A percentile compares a stretch with the other conserved stretches of the same genome.
Evolutionary conservation across 495 filamentous ascomycete species (phyloP).

Genomic region (Filosporella fistucella): DNA sequence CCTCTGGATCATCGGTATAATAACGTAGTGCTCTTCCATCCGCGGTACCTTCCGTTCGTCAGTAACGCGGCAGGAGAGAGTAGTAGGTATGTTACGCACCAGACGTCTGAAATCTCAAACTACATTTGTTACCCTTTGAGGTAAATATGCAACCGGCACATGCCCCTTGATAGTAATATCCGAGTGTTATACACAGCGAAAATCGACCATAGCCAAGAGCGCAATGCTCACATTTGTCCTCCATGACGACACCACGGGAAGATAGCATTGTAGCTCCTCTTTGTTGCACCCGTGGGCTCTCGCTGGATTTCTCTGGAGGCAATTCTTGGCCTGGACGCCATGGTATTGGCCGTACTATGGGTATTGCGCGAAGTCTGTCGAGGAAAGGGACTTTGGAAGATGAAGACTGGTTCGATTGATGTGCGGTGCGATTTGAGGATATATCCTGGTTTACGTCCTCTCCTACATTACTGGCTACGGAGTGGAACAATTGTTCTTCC

Average conservation of each 20-base stretch:
- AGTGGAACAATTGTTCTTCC: too few species aligned
- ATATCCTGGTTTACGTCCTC: too few species aligned
- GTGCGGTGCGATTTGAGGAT: neutral
- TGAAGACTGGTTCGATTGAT: neutral
- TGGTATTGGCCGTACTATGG: conserved; percentile 15
- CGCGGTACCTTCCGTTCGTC: conserved; percentile 6
- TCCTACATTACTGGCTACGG: too few species aligned
- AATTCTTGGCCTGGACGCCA: conserved; percentile 21
- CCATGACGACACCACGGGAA: conserved; percentile 4
- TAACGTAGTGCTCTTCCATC: conserved; percentile 14
- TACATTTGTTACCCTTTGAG: conserved; percentile 17
- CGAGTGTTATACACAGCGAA: conserved; percentile 12
- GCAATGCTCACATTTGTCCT: conserved; percentile 12
- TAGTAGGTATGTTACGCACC: neutral
- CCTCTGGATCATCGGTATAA: conserved; percentile 1
- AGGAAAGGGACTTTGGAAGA: conserved; percentile 3
- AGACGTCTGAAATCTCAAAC: conserved; percentile 8
- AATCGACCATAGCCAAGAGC: conserved; percentile 18
- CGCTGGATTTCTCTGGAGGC: conserved; percentile 5
- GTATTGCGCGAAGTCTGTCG: conserved; percentile 8
- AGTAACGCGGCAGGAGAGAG: conserved; percentile 1
- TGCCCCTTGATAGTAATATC: conserved; percentile 16
- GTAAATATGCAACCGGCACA: conserved; percentile 16
- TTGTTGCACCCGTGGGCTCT: conserved; percentile 13
- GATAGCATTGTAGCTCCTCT: conserved; percentile 8